Base-by-base conservation (phyloP, 2,329 filamentous ascomycete species). In the Verticillium isaacii region DNA sequence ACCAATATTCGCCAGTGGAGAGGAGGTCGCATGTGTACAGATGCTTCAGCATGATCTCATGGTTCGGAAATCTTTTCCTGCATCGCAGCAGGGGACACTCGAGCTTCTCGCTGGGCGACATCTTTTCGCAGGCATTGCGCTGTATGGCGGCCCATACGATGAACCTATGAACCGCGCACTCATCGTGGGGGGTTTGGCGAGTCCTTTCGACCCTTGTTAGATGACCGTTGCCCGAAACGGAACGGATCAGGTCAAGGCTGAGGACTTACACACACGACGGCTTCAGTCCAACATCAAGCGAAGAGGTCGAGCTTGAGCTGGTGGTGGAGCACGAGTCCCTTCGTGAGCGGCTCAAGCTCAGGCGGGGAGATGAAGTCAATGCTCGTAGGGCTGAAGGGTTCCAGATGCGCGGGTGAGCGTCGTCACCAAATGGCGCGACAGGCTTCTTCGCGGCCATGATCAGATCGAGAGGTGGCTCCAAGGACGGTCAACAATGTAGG, bases 81-180 rank as follows among this genome's bases (percentile, higher is more conserved):
- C 83, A 86, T 45, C 76, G 76, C 45, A 84, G 68, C 64, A 85
- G 72, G 17, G 83, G 83, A 63, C 83, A 86, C 65, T 79, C 78
- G 45, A 82, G 72, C 61, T 76, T 79, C 65, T 85, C 80, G 66
- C 75, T 76, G 29, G 74, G 68, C 9, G 77, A 78, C 76, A 84
- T 82, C 60, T 75, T 77, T 52, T 70, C 64, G 60, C 77, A 82
- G 34, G 73, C 75, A 71, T 85, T 85, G 67, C 82, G 81, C 69
- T 82, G 80, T 65, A 84, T 76, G 56, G 83, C 83, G 37, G 78
- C 79, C 83, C 83, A 85, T 59, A 82, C 80, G 66, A 85, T 80
- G 71, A 86, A 86, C 62, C 80, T 75, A 66, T 85, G 77, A 55
- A 81, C 75, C 23, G 79, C 80, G 68, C 83, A 85, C 66, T 83